phyloP scores from a whole-genome alignment of 2,329 filamentous ascomycete genomes.

The Aspergillus luchuensis region DNA sequence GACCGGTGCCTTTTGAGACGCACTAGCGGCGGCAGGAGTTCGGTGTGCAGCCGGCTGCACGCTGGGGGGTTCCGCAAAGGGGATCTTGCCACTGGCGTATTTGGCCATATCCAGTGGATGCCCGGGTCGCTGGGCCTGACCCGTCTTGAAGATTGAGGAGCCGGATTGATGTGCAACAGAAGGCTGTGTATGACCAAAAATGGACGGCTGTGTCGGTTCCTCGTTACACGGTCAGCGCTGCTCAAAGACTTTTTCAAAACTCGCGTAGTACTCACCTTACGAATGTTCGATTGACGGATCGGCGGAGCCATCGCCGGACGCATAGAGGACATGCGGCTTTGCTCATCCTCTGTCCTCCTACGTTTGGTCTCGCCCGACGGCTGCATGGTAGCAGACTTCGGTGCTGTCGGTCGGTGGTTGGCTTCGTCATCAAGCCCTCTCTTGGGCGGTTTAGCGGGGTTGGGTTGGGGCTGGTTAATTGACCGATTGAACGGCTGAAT shows the following conservation, averaged over 20 bases:
- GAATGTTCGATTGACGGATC: constrained; percentile 75
- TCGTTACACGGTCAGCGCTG: constrained; percentile 14
- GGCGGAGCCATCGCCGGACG: constrained; percentile 77
- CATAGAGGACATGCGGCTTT: constrained; percentile 59
- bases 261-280: constrained; percentile 49
- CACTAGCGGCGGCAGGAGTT: constrained; percentile 65
- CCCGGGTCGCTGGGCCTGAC: constrained; percentile 60
- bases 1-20: constrained; percentile 41
- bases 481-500: constrained; percentile 61
- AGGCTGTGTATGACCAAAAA: constrained; percentile 41
- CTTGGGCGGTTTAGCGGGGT: constrained; percentile 73
- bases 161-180: constrained; percentile 35
- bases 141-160: constrained; percentile 43
- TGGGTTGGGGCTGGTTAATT: constrained; percentile 63
- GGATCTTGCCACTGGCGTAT: constrained; percentile 83
- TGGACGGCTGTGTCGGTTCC: constrained; percentile 43
- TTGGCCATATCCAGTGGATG: constrained; percentile 84
- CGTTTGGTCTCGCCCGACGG: constrained; percentile 77
- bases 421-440: constrained; percentile 68
- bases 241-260: background rate
- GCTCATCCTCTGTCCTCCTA: constrained; percentile 73
- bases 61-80: constrained; percentile 73
- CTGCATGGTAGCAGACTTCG: constrained; percentile 51
- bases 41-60: constrained; percentile 57
- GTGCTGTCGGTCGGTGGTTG: constrained; percentile 44